A percentile compares a stretch with the other conserved stretches of the same genome.
phyloP scores from a whole-genome alignment of 371 early-diverging fungal species.

The Mortierella sp. region DNA sequence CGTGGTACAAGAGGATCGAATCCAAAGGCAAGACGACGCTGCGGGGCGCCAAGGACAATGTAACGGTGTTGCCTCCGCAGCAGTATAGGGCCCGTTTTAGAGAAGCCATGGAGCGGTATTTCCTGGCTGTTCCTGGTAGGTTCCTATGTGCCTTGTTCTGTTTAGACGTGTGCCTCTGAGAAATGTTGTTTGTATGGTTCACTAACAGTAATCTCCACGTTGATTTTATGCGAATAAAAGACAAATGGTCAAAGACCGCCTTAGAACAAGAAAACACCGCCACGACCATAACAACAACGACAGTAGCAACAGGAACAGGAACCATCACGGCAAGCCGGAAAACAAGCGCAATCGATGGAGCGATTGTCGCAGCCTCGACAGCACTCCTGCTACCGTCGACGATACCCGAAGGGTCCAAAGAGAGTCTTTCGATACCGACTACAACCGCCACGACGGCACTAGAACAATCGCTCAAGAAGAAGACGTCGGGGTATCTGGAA shows the following conservation, averaged over 20 bases:
- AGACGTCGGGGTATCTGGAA: conserved; percentile 47
- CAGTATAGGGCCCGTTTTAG: conserved; percentile 91
- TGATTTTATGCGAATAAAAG: conserved; percentile 8
- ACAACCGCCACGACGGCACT: neutral
- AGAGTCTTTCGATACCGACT: conserved; percentile 13
- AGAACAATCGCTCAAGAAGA: conserved; percentile 28
- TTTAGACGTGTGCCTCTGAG: too few relatives aligned
- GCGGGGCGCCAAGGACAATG: conserved; percentile 75
- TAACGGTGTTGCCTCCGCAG: conserved; percentile 92
- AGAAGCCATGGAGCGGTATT: conserved; percentile 88
- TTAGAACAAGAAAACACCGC: conserved; percentile 25
- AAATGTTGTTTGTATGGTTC: neutral
- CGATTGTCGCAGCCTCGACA: neutral
- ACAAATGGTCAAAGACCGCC: conserved; percentile 53
- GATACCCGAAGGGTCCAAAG: conserved; percentile 30
- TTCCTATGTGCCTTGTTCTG: too few relatives aligned
- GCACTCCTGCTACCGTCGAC: conserved; percentile 5
- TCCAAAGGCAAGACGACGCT: conserved; percentile 91
- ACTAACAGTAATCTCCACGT: neutral
- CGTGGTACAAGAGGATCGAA: conserved; percentile 96
- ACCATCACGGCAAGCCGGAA: neutral
- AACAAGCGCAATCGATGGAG: neutral
- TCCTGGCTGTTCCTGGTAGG: conserved; percentile 81
- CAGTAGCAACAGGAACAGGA: conserved; percentile 20
- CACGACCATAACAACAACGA: neutral